Evolutionary conservation across 164 flowering plant species (phyloP), one percentile per base, ranked within the genome.

Genomic region (Annona cherimola): DNA sequence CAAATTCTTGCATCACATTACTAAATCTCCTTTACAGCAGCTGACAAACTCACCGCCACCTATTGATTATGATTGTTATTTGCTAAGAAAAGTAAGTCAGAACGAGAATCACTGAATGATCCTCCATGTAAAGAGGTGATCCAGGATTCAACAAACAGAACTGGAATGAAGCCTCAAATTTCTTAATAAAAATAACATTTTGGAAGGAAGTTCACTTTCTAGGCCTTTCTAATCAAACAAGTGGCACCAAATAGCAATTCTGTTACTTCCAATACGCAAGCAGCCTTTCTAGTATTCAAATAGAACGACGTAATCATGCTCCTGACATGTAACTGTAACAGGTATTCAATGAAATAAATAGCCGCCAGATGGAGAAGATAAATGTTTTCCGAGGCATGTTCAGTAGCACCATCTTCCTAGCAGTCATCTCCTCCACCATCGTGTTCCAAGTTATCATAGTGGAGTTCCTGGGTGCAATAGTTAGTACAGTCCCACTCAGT

Each of bases 281-380:
- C 57, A 50, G 14, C 9, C 57, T 50, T 50, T 50, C 57, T 16
- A 50, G 14, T 11, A 20, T 9, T 42, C 46, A 42, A 66, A 14
- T 5, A 26, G 35, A 26, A 26, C 35, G 35, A 12, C 68, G 41
- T 6, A 5, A 39, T n/a, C 50, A n/a, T 42, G 1, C 40, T 18
- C 44, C n/a, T 20, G 11, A 18, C 2, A 66, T 43, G 35, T 44
- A 18, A n/a, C 35, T 20, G 26, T 5, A 4, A 40, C 83, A 92
- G 94, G 85, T 91, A 26, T 93, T 93, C 83, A 93, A 93, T 67
- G 98, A 93, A 75, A 83, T 93, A 69, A 93, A 87, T 86, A 88
- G 93, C 81, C 82, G 94, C 1, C 93, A 91, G 46, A 89, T 90
- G 83, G 90, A 87, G 83, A 88, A 87, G 84, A 84, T 87, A 64